Conservation (phyloP, 768 basidiomycete genomes). For the Mycena capillaripes region DNA sequence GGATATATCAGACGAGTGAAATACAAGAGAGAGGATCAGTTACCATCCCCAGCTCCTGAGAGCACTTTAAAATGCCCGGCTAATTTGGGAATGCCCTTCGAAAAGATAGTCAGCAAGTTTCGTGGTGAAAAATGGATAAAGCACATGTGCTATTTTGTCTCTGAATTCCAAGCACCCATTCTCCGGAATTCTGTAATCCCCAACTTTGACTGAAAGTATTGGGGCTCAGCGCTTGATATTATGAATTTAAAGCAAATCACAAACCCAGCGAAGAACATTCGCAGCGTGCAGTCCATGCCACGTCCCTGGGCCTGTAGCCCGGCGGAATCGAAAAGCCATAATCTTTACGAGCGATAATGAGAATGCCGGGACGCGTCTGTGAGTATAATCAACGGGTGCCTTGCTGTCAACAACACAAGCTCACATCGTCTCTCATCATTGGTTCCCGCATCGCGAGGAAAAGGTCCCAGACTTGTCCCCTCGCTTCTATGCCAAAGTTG, state of each 20-base stretch:
- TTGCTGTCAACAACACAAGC: neutral
- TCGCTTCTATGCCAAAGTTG: constrained; percentile 24
- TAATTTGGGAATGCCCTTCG: constrained; percentile 18
- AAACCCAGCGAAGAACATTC: constrained; percentile 29
- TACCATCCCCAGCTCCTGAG: constrained; percentile 32
- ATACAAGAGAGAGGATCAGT: neutral
- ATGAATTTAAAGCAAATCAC: neutral
- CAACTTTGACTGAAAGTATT: constrained; percentile 24
- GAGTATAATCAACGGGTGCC: neutral
- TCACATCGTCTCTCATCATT: constrained; percentile 27
- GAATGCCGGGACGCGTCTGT: constrained; percentile 29
- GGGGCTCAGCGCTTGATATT: neutral
- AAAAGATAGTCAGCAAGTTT: neutral
- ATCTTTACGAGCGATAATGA: constrained; percentile 30
- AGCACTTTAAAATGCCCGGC: constrained; percentile 28
- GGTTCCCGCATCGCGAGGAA: constrained; percentile 33
- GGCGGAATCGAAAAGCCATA: constrained; percentile 27
- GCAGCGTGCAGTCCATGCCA: constrained; percentile 29
- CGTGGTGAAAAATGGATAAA: neutral
- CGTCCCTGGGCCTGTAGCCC: constrained; percentile 26
- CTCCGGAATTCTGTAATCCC: constrained; percentile 29
- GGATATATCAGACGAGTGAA: neutral
- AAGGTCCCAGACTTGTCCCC: constrained; percentile 28
- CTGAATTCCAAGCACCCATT: constrained; percentile 32
- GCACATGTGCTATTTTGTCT: constrained; percentile 28